Evolutionary conservation across 2,329 filamentous ascomycete species (phyloP), one percentile per base, ranked within the genome.

Genomic region (Botryosphaeria dothidea): DNA sequence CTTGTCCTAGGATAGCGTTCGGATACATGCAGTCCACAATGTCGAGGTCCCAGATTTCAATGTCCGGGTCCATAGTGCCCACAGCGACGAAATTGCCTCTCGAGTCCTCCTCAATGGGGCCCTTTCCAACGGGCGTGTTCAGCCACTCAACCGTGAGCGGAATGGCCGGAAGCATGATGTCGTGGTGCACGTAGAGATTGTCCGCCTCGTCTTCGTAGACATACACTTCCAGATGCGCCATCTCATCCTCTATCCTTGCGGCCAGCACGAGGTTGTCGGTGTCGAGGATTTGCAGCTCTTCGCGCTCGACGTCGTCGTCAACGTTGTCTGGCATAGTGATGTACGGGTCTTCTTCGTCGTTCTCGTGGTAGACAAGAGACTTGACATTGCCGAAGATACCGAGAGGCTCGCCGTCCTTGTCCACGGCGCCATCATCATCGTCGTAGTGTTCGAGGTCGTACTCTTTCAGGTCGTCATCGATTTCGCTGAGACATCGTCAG

Each of bases 181-280:
- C 95, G 85, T 99, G 95, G 81, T 99, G 95, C 25, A 99, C 94
- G 78, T 99, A 99, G 67, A 99, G 89, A 77, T 99, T 99, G 80
- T 98, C 95, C 49, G 90, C 91, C 67, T 88, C 88, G 72, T 98
- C 95, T 78, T 99, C 95, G 80, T 98, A 99, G 29, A 99, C 93
- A 74, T 98, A 97, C 21, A 98, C 91, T 78, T 99, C 95, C 27
- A 99, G 84, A 78, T 98, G 94, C 19, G 95, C 94, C 67, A 99
- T 89, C 76, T 99, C 95, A 72, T 99, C 95, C 79, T 99, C 95
- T 60, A 98, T 90, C 81, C 97, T 94, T 69, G 93, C 93, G 11
- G 94, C 92, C 54, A 99, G 83, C 36, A 99, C 85, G 66, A 99
- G 83, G 77, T 98, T 99, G 80, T 99, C 95, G 17, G 92, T 95